These are phyloP conservation scores for Piper betle DNA, from an alignment of 164 flowering plant species.

Conservation along the genomic window DNA sequence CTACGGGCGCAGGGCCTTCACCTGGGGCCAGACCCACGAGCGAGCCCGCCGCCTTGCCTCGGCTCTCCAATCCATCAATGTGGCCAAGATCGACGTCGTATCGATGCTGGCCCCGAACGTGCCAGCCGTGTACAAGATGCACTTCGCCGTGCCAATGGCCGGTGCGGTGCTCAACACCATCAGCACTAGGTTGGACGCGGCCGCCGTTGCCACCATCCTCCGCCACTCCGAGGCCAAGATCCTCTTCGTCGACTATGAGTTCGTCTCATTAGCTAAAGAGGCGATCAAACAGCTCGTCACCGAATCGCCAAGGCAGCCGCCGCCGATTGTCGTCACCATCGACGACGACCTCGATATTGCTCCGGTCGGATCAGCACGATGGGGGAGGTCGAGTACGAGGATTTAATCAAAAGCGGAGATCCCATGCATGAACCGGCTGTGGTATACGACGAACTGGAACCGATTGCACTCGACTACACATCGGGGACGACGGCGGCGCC, in stretches of 20 bases:
- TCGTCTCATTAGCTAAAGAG: constrained; percentile 28
- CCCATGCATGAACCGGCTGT: constrained; percentile 13
- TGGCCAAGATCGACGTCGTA: constrained; percentile 55
- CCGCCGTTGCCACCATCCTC: constrained; percentile 51
- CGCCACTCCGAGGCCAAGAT: constrained; percentile 73
- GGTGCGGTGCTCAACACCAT: too few relatives aligned
- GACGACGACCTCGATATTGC: constrained; percentile 46
- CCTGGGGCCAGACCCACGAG: constrained; percentile 61
- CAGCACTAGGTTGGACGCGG: constrained; percentile 64
- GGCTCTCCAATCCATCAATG: constrained; percentile 39
- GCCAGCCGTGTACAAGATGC: constrained; percentile 89
- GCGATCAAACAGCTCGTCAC: constrained; percentile 27
- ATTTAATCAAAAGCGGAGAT: constrained; percentile 32
- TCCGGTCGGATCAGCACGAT: constrained; percentile 46
- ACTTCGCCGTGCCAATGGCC: too few relatives aligned
- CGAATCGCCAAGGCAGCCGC: constrained; percentile 13
- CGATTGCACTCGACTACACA: too few relatives aligned
- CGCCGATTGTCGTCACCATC: constrained; percentile 43
- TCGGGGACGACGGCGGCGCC: constrained; percentile 90
- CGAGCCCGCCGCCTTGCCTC: constrained; percentile 76
- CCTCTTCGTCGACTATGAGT: constrained; percentile 63
- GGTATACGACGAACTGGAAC: constrained; percentile 63
- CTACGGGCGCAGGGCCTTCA: constrained; percentile 42
- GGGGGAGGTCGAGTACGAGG: constrained; percentile 60
- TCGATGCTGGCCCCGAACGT: constrained; percentile 83